A percentile compares a stretch with the other conserved stretches of the same genome.
phyloP scores from a whole-genome alignment of 371 early-diverging fungal genomes.

The Smittium culicis region DNA sequence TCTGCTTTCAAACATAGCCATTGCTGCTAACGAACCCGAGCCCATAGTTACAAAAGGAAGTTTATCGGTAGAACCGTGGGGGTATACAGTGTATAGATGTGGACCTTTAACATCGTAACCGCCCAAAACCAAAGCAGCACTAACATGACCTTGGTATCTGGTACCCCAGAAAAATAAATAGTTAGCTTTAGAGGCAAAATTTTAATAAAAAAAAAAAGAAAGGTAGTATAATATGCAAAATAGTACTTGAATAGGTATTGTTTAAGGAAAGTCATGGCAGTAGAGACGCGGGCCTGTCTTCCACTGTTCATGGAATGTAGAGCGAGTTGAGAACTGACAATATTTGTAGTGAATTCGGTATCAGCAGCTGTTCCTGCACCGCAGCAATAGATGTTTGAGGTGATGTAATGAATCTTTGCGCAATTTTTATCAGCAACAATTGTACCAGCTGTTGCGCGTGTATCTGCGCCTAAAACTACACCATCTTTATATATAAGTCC shows the following conservation, averaged over 20 bases:
- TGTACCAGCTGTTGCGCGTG: constrained; percentile 98
- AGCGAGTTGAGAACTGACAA: constrained; percentile 87
- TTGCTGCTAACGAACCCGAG: constrained; percentile 94
- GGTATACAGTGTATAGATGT: constrained; percentile 86
- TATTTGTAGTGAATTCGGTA: constrained; percentile 88
- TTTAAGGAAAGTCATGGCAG: constrained; percentile 92
- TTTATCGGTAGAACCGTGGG: too few relatives aligned
- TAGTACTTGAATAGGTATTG: too few relatives aligned
- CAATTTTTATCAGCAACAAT: too few relatives aligned
- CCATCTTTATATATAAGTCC: constrained; percentile 85
- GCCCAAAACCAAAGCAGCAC: constrained; percentile 95
- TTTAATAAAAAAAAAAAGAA: too few relatives aligned
- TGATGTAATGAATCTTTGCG: too few relatives aligned
- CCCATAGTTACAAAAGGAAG: constrained; percentile 98
- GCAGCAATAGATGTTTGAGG: constrained; percentile 99
- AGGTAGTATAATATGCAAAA: too few relatives aligned
- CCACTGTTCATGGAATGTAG: too few relatives aligned
- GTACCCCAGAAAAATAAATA: too few relatives aligned
- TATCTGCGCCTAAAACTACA: constrained; percentile 99
- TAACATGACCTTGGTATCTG: constrained; percentile 95
- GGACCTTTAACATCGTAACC: constrained; percentile 91
- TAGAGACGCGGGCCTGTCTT: constrained; percentile 73
- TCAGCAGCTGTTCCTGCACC: constrained; percentile 99
- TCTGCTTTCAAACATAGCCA: constrained; percentile 87
- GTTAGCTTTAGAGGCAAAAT: too few relatives aligned